Evolutionary conservation across 2,329 filamentous ascomycete genomes (phyloP).

Genomic region (Neonectria coccinea): DNA sequence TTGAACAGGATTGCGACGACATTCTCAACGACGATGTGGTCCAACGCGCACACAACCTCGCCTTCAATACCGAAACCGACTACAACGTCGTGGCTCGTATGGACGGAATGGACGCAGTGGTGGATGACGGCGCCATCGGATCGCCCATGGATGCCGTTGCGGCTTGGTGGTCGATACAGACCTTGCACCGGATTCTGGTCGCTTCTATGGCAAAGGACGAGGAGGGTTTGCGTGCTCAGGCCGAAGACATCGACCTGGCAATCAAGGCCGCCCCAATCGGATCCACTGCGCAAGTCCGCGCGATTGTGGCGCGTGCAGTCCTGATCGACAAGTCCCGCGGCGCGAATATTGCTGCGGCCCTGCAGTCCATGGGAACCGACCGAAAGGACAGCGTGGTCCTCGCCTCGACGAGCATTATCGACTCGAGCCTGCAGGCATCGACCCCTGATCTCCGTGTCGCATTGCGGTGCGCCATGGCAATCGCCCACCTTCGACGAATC

Average conservation of each 20-base stretch:
- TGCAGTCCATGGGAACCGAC: slow-evolving; percentile 60
- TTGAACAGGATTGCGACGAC: slow-evolving; percentile 84
- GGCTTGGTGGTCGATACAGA: slow-evolving; percentile 87
- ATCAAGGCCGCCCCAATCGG: slow-evolving; percentile 80
- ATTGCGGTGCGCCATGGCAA: slow-evolving; percentile 69
- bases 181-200: slow-evolving; percentile 76
- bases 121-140: slow-evolving; percentile 85
- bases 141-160: slow-evolving; percentile 91
- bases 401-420: slow-evolving; percentile 57
- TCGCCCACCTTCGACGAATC: slow-evolving; percentile 66
- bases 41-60: slow-evolving; percentile 88
- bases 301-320: slow-evolving; percentile 69
- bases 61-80: slow-evolving; percentile 84
- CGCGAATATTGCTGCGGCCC: slow-evolving; percentile 66
- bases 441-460: slow-evolving; percentile 67
- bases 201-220: slow-evolving; percentile 68
- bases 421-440: slow-evolving; percentile 55
- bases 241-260: slow-evolving; percentile 72
- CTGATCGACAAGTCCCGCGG: slow-evolving; percentile 66
- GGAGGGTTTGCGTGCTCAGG: slow-evolving; percentile 32
- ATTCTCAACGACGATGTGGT: slow-evolving; percentile 83
- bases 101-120: slow-evolving; percentile 82
- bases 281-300: slow-evolving; percentile 75
- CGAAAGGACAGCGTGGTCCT: slow-evolving; percentile 41
- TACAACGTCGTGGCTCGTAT: slow-evolving; percentile 72